Base-by-base conservation (phyloP, 345 rosid species). In the Pelargonium nanum region DNA sequence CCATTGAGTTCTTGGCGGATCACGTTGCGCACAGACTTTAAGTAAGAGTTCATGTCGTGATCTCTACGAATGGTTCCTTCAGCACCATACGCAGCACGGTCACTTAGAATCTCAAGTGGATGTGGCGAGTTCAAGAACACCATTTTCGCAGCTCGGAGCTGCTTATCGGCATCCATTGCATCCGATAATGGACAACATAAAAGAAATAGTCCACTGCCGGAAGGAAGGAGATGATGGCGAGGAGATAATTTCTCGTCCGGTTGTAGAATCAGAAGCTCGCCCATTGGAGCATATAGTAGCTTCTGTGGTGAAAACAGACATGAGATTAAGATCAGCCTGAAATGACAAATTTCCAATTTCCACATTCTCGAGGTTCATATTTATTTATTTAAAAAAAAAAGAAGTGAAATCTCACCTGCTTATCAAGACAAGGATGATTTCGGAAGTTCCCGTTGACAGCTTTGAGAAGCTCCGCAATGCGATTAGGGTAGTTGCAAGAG, bases 91-190 rank as follows among this genome's bases (percentile, higher is more conserved):
- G 99, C 89, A 17, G 76, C 53, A 26, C 88, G 81, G 51, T 94
- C 97, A n/a, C 95, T 84, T 26, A 94, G 79, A 71, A 90, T 90
- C 81, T 94, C 99, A 5, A 90, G 79, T 2, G 99, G 99, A 64
- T 94, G 99, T 20, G 99, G 99, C 8, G 99, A 84, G 70, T 90
- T 90, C 44, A 94, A 75, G 81, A 89, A 94, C 48, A 75, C 70
- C 51, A 59, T 80, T 72, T 78, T 76, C 16, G 99, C 99, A 13
- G 91, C 87, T 4, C 50, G 72, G 59, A 94, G 83, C 53, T 77
- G 70, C 76, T 81, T 84, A 69, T 86, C 89, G 22, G 76, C 77
- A 61, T 77, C 77, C n/a, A 56, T 34, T 0, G 26, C 59, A 26
- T 80, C 83, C 20, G 79, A 76, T 55, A 73, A 62, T 57, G 78